Evolutionary conservation across 2,329 filamentous ascomycete species (phyloP).

Genomic region (Monilinia fructicola): DNA sequence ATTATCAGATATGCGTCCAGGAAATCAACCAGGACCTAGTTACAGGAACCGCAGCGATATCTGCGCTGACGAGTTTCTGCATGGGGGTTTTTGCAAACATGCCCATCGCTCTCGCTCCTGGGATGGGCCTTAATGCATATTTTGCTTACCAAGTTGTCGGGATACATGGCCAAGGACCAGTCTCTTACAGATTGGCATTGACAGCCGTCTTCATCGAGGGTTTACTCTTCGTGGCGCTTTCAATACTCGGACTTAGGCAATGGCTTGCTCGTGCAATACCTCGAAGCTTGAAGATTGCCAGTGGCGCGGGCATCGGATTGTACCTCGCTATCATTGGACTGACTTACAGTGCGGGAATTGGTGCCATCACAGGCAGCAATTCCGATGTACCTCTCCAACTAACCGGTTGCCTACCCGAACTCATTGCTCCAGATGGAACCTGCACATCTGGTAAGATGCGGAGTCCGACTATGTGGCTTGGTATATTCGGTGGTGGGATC

Average conservation of each 20-base stretch:
- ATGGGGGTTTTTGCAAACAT: slow-evolving; percentile 81
- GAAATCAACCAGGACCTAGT: slow-evolving; percentile 65
- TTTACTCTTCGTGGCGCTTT: slow-evolving; percentile 78
- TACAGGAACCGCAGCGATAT: slow-evolving; percentile 81
- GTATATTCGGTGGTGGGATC: slow-evolving; percentile 82
- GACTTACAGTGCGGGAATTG: slow-evolving; percentile 81
- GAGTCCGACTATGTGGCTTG: slow-evolving; percentile 80
- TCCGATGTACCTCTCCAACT: slow-evolving; percentile 69
- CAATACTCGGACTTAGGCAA: slow-evolving; percentile 77
- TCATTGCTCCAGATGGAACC: slow-evolving; percentile 49
- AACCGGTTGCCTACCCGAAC: slow-evolving; percentile 52
- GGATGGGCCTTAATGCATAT: slow-evolving; percentile 84
- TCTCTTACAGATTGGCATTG: slow-evolving; percentile 73
- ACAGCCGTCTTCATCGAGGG: slow-evolving; percentile 89
- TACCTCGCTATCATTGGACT: slow-evolving; percentile 70
- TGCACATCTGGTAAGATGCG: slow-evolving; percentile 76
- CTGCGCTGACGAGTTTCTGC: slow-evolving; percentile 74
- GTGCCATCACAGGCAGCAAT: slow-evolving; percentile 69
- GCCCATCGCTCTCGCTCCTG: slow-evolving; percentile 69
- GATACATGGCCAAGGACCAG: slow-evolving; percentile 67
- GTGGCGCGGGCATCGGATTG: slow-evolving; percentile 80
- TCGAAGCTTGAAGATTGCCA: slow-evolving; percentile 81
- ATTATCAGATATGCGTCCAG: slow-evolving; percentile 65
- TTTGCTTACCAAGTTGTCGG: slow-evolving; percentile 79
- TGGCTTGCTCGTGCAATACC: slow-evolving; percentile 86